These are phyloP conservation scores for Zopfia rhizophila DNA, from an alignment of 2,329 filamentous ascomycete species.

Conservation along the genomic window DNA sequence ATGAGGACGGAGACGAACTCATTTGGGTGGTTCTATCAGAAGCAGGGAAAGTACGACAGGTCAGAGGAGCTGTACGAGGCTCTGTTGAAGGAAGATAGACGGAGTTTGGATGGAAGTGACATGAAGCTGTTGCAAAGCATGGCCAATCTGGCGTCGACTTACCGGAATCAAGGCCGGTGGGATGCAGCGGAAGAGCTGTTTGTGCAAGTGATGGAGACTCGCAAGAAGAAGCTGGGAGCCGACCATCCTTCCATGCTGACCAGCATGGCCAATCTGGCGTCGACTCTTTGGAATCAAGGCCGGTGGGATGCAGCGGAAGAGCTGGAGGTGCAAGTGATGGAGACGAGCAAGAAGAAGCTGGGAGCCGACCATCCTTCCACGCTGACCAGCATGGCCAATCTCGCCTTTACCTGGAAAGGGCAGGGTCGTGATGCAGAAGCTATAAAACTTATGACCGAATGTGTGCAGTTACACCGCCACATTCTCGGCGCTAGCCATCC, in stretches of 20 bases:
- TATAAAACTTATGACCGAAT: slow-evolving; percentile 9
- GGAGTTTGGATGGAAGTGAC: slow-evolving; percentile 2
- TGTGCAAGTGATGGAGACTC: too few species aligned
- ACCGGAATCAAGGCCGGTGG: slow-evolving; percentile 11
- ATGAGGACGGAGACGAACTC: slow-evolving; percentile 6
- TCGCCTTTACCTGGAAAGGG: too few species aligned
- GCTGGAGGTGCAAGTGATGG: too few species aligned
- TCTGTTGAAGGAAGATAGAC: slow-evolving; percentile 6
- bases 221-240: too few species aligned
- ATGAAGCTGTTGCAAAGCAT: slow-evolving; percentile 9
- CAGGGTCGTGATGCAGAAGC: slow-evolving; percentile 4
- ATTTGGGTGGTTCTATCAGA: slow-evolving; percentile 8
- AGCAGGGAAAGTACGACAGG: slow-evolving; percentile 1
- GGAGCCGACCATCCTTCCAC: slow-evolving; percentile 12
- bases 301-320: too few species aligned
- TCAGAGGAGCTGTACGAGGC: slow-evolving; percentile 1
- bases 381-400: slow-evolving; percentile 3
- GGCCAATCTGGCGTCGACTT: slow-evolving; percentile 13
- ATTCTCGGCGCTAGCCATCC: slow-evolving; percentile 12
- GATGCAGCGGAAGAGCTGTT: too few species aligned
- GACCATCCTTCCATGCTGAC: too few species aligned
- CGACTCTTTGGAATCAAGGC: slow-evolving; percentile 7
- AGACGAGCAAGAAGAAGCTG: slow-evolving; percentile 12
- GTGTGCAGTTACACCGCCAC: slow-evolving; percentile 3
- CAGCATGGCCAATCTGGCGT: too few species aligned